Evolutionary conservation across 768 basidiomycete species (phyloP).

Genomic region (Peribolospora baueri): DNA sequence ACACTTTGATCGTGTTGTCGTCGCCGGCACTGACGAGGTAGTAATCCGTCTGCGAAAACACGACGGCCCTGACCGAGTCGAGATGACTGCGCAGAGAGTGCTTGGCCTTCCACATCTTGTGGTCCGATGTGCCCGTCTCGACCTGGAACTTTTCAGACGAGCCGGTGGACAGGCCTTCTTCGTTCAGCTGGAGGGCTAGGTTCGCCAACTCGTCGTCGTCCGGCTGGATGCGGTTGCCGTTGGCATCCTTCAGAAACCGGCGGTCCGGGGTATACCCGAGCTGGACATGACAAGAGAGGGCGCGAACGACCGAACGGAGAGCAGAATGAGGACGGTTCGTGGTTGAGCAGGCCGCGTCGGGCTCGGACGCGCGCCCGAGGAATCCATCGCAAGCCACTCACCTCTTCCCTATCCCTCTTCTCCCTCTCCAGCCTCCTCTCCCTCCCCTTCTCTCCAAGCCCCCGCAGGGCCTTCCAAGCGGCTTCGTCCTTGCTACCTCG

Average conservation of each 20-base stretch:
- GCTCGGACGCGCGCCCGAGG: too few species aligned
- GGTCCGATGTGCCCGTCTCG: slow-evolving; percentile 37
- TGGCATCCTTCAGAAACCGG: too few species aligned
- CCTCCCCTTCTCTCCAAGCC: slow-evolving; percentile 20
- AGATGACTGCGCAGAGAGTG: slow-evolving; percentile 38
- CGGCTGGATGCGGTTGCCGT: too few species aligned
- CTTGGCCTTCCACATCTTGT: slow-evolving; percentile 46
- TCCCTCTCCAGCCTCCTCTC: slow-evolving; percentile 38
- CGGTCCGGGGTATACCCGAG: too few species aligned
- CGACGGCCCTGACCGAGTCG: slow-evolving; percentile 69
- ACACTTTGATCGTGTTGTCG: slow-evolving; percentile 85
- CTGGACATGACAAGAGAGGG: too few species aligned
- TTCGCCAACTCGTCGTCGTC: too few species aligned
- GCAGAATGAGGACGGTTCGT: too few species aligned
- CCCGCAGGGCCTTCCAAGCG: neutral
- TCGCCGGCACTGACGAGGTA: slow-evolving; percentile 82
- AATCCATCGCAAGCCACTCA: neutral
- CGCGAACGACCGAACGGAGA: too few species aligned
- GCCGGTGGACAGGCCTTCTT: too few species aligned
- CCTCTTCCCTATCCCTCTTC: slow-evolving; percentile 30
- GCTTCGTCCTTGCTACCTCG: slow-evolving; percentile 36
- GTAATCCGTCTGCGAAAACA: slow-evolving; percentile 48
- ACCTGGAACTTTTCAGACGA: slow-evolving; percentile 26
- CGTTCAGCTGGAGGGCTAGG: too few species aligned
- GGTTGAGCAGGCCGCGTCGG: too few species aligned